Base-by-base conservation (phyloP, 2,329 filamentous ascomycete genomes). In the Talaromyces rugulosus region DNA sequence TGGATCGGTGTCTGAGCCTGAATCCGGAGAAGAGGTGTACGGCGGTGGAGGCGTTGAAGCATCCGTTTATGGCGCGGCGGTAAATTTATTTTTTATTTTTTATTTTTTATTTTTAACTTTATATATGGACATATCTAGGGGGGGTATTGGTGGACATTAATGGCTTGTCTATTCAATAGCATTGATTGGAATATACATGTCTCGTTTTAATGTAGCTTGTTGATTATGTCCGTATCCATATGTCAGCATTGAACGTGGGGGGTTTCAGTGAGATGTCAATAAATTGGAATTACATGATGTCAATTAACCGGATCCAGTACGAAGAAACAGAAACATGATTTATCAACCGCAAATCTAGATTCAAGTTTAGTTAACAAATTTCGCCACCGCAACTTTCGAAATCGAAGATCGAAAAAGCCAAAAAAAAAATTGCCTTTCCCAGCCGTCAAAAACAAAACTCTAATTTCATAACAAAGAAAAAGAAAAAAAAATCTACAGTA, bases 21-120 rank as follows among this genome's bases (percentile, higher is more conserved):
- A 96, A 98, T 72, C 92, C 94, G 0, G 93, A 96, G 74, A 96
- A 96, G 81, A 86, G 95, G 65, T 90, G 95, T 70, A 94, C 90
- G 54, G 91, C 95, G 0, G 81, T 84, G 14, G 93, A 98, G 71
- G 95, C 95, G 56, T 80, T 98, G 69, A 89, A 87, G 71, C 94
- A 98, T 80, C 90, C 90, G 1, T 98, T 98, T 76, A 92, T 98
- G 40, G 52, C 57, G 27, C 58, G 61, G 42, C 58, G 50, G 47
- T 62, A 40, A 44, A 56, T 18, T 61, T 36, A 44, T n/a, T 34
- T n/a, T 50, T 54, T 1, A 56, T 18, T 61, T 36, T 47, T n/a
- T 34, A 27, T 50, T 54, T 1, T 31, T 11, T 40, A 50, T 33
- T 23, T 31, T 59, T 28, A 16, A 23, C 18, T 42, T 16, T 28